These are phyloP conservation scores for Pueraria montana DNA, from an alignment of 306 rosid genomes.

Conservation along the genomic window DNA sequence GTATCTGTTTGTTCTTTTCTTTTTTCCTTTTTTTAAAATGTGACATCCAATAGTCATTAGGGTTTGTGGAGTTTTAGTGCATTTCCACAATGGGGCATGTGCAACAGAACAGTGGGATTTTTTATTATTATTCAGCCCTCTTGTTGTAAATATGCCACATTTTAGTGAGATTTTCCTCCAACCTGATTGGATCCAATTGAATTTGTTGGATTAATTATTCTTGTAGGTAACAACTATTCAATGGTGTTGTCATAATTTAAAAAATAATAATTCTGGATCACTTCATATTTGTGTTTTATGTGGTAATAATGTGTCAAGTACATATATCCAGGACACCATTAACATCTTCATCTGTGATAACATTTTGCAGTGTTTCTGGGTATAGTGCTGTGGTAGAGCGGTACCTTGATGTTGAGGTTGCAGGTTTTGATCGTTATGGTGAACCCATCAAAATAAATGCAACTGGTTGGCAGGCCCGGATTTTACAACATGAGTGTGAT, in stretches of 20 bases:
- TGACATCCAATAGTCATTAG: too few relatives aligned
- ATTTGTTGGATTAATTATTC: slow-evolving; percentile 16
- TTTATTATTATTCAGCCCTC: not conserved
- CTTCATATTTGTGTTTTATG: slow-evolving; percentile 10
- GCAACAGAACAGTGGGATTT: not conserved
- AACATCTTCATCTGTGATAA: slow-evolving; percentile 18
- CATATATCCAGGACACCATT: not conserved
- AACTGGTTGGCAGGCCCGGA: slow-evolving; percentile 92
- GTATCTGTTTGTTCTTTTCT: too few relatives aligned
- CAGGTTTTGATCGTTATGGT: slow-evolving; percentile 77
- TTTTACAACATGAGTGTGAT: slow-evolving; percentile 89
- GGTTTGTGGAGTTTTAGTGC: not conserved
- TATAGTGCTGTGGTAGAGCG: slow-evolving; percentile 74
- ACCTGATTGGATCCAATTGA: not conserved
- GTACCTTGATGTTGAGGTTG: slow-evolving; percentile 74
- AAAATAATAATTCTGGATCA: not conserved
- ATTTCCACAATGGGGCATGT: not conserved
- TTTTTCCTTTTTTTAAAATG: too few relatives aligned
- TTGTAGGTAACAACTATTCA: slow-evolving; percentile 13
- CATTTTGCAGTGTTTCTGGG: slow-evolving; percentile 70
- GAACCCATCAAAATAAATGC: slow-evolving; percentile 66
- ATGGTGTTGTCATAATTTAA: not conserved
- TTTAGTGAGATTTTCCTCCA: slow-evolving; percentile 20
- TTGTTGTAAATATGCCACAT: not conserved
- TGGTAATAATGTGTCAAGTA: not conserved